Evolutionary conservation across 257 asterid species (phyloP), one percentile per base, ranked within the genome.

Genomic region (Fraxinus quadrangulata): DNA sequence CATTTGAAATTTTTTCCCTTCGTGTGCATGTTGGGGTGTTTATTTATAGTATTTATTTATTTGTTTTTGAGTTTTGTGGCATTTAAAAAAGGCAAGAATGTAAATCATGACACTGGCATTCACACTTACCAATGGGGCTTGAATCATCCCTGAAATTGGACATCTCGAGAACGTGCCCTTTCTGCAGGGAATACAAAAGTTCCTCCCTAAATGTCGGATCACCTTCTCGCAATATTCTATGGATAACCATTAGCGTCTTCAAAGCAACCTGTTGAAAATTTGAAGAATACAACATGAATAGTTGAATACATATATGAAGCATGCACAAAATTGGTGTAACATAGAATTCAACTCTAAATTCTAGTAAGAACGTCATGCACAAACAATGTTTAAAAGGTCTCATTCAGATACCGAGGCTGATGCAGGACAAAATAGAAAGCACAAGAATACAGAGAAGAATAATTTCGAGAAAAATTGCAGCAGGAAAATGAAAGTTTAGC

Each of bases 61-160:
- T 31, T 65, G 10, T 65, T 65, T 40, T 65, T 11, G 33, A 23
- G 5, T 26, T 23, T 23, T 2, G 26, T 54, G 23, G 3, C 8
- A 54, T 70, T 39, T 11, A 61, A 23, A 61, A 9, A 61, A 61
- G 3, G 26, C 30, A 61, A 40, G 78, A 6, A 70, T 21, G 68
- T 59, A 59, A 75, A 75, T 40, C 26, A 67, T 37, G 49, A 73
- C 26, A 19, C 2, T 36, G 40, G 45, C 39, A 61, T 73, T 34
- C 56, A 33, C 49, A 74, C 75, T 70, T 72, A 88, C 91, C 91
- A 78, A 85, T 84, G 40, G 91, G 91, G 78, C 91, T 88, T 33
- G 91, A 88, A 79, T 88, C 91, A 78, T 88, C 91, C 84, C 85
- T 88, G 71, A 88, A 88, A 85, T 88, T 88, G 78, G 91, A 86